These are phyloP conservation scores for Aspergillus fumigatus DNA, from an alignment of 2,329 filamentous ascomycete genomes.

Conservation along the genomic window DNA sequence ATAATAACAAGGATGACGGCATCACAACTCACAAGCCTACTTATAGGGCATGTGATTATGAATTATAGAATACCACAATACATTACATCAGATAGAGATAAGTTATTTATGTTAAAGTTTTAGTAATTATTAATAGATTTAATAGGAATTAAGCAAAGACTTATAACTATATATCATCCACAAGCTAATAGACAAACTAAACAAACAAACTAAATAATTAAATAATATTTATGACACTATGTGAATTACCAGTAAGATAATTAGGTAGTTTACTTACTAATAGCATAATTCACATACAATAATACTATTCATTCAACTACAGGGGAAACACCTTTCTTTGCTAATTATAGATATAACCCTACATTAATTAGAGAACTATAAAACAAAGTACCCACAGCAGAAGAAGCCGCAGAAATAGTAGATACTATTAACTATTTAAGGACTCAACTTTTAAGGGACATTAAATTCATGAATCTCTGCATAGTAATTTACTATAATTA, in stretches of 20 bases:
- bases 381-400: neutral
- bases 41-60: too few species aligned
- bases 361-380: neutral
- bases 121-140: too few species aligned
- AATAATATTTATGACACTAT: constrained; percentile 9
- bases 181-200: neutral
- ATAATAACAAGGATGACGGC: too few species aligned
- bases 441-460: neutral
- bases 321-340: neutral
- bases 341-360: neutral
- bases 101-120: too few species aligned
- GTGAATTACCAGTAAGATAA: constrained; percentile 7
- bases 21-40: too few species aligned
- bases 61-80: too few species aligned
- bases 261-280: neutral
- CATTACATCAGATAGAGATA: too few species aligned
- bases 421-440: neutral
- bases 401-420: neutral
- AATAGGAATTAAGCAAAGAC: too few species aligned
- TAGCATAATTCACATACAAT: too few species aligned
- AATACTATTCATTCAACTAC: neutral
- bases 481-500: neutral
- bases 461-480: neutral
- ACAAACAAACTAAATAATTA: constrained; percentile 1
- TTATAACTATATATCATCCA: too few species aligned